Conservation (phyloP, 257 asterid genomes). For the Pogostemon cablin region DNA sequence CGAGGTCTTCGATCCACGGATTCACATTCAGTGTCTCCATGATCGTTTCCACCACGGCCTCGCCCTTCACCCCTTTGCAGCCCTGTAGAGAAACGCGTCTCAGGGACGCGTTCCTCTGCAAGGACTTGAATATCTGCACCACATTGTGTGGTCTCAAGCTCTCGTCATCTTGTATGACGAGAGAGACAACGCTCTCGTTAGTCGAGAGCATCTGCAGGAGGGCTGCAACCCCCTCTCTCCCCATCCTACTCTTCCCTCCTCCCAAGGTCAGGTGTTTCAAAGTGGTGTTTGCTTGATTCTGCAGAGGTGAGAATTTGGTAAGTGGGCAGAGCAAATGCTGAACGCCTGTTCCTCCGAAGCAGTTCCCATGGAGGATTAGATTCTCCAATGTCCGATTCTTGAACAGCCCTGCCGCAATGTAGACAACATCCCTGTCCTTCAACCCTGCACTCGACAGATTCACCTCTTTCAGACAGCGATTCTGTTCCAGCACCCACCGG, state of each 20-base stretch:
- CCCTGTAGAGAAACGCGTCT: conserved; percentile 64
- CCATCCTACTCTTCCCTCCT: conserved; percentile 66
- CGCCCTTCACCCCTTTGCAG: conserved; percentile 85
- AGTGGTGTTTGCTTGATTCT: conserved; percentile 67
- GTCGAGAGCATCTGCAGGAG: conserved; percentile 64
- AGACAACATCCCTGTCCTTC: conserved; percentile 72
- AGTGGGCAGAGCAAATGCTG: conserved; percentile 91
- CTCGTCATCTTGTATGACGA: conserved; percentile 71
- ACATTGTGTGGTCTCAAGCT: conserved; percentile 56
- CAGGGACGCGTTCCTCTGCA: conserved; percentile 68
- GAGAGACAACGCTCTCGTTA: conserved; percentile 52
- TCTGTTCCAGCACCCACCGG: conserved; percentile 84
- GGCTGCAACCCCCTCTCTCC: conserved; percentile 69
- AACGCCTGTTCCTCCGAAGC: conserved; percentile 64
- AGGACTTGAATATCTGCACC: conserved; percentile 58
- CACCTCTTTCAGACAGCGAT: conserved; percentile 63
- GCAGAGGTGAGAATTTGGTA: conserved; percentile 71
- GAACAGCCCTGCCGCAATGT: conserved; percentile 83
- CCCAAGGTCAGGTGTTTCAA: conserved; percentile 66
- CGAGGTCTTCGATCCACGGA: conserved; percentile 86
- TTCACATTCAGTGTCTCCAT: conserved; percentile 69
- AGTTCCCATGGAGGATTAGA: conserved; percentile 62
- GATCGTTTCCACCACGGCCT: conserved; percentile 55
- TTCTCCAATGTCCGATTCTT: conserved; percentile 67
- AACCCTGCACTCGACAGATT: conserved; percentile 61